Evolutionary conservation across 2,329 filamentous ascomycete species (phyloP).

Genomic region (Claviceps fusiformis): DNA sequence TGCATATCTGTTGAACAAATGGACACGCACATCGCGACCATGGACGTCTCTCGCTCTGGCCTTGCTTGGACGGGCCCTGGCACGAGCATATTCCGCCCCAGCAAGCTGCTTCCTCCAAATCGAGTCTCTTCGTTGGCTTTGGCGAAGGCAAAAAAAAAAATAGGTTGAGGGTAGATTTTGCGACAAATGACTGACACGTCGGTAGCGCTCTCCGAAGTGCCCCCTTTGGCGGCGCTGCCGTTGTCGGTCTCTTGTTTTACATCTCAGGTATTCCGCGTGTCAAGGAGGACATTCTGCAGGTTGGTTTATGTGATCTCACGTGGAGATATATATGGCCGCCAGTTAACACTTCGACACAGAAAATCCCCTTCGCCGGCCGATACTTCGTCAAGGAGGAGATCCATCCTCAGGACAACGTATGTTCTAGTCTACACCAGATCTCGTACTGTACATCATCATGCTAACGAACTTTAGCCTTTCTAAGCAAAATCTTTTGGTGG

Average conservation of each 20-base stretch:
- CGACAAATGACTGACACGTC: not conserved
- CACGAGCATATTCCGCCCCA: not conserved
- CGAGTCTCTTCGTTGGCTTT: not conserved
- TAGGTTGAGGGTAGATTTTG: not conserved
- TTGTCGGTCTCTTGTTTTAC: slow-evolving; percentile 45
- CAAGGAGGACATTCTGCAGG: slow-evolving; percentile 44
- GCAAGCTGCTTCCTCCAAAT: not conserved
- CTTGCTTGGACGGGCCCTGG: not conserved
- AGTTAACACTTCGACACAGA: slow-evolving; percentile 21
- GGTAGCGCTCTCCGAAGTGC: slow-evolving; percentile 18
- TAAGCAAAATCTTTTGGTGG: slow-evolving; percentile 18
- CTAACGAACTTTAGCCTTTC: slow-evolving; percentile 24
- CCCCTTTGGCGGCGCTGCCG: slow-evolving; percentile 43
- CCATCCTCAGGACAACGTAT: slow-evolving; percentile 49
- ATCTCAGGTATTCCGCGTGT: slow-evolving; percentile 49
- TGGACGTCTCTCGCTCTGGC: not conserved
- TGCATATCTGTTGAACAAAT: not conserved
- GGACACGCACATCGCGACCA: not conserved
- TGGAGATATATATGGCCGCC: not conserved
- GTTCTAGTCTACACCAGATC: slow-evolving; percentile 14
- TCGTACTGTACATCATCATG: not conserved
- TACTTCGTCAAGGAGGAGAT: slow-evolving; percentile 40
- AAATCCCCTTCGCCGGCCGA: slow-evolving; percentile 38
- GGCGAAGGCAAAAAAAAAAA: not conserved
- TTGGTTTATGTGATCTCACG: slow-evolving; percentile 17